phyloP scores from a whole-genome alignment of 768 basidiomycete genomes.

The Amanita pseudoporphyria region DNA sequence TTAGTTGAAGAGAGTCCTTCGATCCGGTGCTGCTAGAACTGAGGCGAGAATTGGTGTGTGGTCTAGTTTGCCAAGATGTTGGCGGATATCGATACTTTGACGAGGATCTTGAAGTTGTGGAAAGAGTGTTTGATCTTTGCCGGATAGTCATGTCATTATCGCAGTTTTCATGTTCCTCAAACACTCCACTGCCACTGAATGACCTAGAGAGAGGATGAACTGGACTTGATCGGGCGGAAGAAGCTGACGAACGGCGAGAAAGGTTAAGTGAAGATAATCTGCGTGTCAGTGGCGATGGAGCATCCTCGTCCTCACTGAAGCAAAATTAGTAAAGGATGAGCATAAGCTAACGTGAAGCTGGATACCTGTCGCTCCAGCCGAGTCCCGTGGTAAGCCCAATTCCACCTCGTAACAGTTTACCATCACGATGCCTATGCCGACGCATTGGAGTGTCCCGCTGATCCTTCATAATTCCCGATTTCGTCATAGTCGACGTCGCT shows the following conservation, averaged over 20 bases:
- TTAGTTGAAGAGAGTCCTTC: slow-evolving; percentile 16
- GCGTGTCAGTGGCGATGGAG: slow-evolving; percentile 55
- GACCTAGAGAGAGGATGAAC: slow-evolving; percentile 25
- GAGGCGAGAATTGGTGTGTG: slow-evolving; percentile 9
- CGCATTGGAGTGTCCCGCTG: slow-evolving; percentile 47
- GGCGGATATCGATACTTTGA: slow-evolving; percentile 12
- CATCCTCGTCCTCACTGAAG: slow-evolving; percentile 62
- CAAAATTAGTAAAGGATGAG: not conserved
- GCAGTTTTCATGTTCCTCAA: slow-evolving; percentile 10
- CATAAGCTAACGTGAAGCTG: slow-evolving; percentile 5
- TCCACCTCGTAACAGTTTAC: slow-evolving; percentile 44
- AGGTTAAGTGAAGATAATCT: slow-evolving; percentile 52
- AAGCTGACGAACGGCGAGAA: slow-evolving; percentile 32
- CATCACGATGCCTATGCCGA: slow-evolving; percentile 54
- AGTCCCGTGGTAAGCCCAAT: slow-evolving; percentile 64
- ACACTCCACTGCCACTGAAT: slow-evolving; percentile 21
- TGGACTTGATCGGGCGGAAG: slow-evolving; percentile 19
- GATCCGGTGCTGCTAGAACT: slow-evolving; percentile 25
- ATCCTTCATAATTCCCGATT: slow-evolving; percentile 38
- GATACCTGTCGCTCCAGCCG: slow-evolving; percentile 67
- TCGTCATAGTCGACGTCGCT: slow-evolving; percentile 23
- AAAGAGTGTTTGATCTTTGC: slow-evolving; percentile 7
- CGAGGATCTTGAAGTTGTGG: slow-evolving; percentile 1
- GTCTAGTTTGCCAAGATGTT: slow-evolving; percentile 16
- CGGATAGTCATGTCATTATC: slow-evolving; percentile 5